Base-by-base conservation (phyloP, 306 rosid genomes). In the Fagus crenata region DNA sequence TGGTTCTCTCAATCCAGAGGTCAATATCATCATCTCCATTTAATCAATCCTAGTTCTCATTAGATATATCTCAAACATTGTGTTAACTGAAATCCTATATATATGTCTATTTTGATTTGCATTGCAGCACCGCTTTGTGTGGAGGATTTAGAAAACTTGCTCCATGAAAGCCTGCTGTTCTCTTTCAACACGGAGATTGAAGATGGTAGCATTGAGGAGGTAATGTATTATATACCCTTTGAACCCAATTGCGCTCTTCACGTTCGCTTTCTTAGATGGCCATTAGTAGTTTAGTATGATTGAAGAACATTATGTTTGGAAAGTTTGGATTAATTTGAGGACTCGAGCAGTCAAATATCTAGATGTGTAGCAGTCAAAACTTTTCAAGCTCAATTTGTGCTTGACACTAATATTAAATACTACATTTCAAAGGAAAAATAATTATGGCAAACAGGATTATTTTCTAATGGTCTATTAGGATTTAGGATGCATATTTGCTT, bases 191-290 rank as follows among this genome's bases (percentile, higher is more conserved):
- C 97, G 35, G 97, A 90, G 79, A 84, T 92, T 14, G 97, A 92
- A 82, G 97, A 92, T 83, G 97, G 93, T 39, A 92, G 97, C 86
- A 85, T 92, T 40, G 97, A 92, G 73, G 89, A 90, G 93, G 97
- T 92, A 39, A 39, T 7, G 97, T 87, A 2, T 8, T 2, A 9
- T 46, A 80, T 1, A 46, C 33, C 67, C n/a, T 72, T n/a, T 33
- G 14, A 59, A 36, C 18, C n/a, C 13, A 31, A 35, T 63, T 13
- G 41, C 40, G 12, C 35, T 56, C 33, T 56, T 22, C 35, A 2
- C 18, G 11, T 56, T 56, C 33, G 2, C 63, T 56, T 53, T 53
- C 4, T 53, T 12, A 39, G 41, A 39, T 39, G 41, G 41, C 41
- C 41, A 39, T 39, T 39, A 5, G 5, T 39, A 22, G 28, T 39